Evolutionary conservation across 129 eudicot genomes (phyloP).

Genomic region (Heracleum sosnowskyi): DNA sequence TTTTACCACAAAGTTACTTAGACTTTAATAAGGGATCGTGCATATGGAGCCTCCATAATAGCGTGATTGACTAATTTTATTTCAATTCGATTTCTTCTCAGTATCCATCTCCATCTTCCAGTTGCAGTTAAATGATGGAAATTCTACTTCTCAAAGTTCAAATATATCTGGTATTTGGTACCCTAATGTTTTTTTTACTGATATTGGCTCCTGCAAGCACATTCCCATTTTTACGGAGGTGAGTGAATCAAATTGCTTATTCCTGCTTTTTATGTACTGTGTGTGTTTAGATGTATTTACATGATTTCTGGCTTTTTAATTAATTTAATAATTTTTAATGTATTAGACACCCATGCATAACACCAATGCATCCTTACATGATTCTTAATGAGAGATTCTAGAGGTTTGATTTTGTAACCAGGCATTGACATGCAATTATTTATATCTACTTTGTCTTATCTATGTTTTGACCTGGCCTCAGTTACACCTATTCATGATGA

Average conservation of each 20-base stretch:
- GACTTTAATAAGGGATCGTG: background rate
- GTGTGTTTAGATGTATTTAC: background rate
- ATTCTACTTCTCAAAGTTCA: slow-evolving; percentile 21
- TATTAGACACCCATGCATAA: too few species aligned
- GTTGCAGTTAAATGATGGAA: slow-evolving; percentile 30
- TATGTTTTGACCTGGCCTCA: too few species aligned
- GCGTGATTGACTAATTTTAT: background rate
- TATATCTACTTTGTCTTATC: too few species aligned
- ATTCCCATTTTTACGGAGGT: slow-evolving; percentile 21
- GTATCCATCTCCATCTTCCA: background rate
- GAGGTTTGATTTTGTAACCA: too few species aligned
- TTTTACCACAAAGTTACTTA: background rate
- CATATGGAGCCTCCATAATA: background rate
- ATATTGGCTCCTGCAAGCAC: slow-evolving; percentile 19
- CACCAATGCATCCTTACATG: too few species aligned
- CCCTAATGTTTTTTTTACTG: slow-evolving; percentile 24
- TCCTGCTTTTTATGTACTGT: background rate
- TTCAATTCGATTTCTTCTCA: background rate
- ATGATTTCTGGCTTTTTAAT: too few species aligned
- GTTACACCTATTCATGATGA: too few species aligned
- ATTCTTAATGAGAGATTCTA: too few species aligned
- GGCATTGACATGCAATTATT: too few species aligned
- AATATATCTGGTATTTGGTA: slow-evolving; percentile 23
- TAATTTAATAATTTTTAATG: too few species aligned
- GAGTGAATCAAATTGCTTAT: slow-evolving; percentile 5